phyloP scores from a whole-genome alignment of 2,329 filamentous ascomycete genomes.

The Talaromyces sp. region DNA sequence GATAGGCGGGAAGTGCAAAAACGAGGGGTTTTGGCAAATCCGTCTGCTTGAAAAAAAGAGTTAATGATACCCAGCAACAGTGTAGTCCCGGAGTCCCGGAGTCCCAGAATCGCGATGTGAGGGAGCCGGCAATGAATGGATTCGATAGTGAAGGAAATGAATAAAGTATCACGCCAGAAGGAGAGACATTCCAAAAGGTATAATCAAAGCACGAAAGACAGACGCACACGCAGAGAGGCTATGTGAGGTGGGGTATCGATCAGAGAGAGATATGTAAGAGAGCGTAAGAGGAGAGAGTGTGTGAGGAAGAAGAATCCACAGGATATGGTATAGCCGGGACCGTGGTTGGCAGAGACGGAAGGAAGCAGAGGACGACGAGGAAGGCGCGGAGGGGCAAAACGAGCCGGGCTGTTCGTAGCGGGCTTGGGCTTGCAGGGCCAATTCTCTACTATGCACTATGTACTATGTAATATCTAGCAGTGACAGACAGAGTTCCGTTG shows the following conservation, averaged over 20 bases:
- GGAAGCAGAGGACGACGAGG: not conserved
- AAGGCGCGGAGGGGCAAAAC: slow-evolving; percentile 4
- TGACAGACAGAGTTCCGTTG: not conserved
- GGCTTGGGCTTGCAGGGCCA: not conserved
- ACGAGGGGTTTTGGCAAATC: not conserved
- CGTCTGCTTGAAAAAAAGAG: not conserved
- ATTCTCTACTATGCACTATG: too few relatives aligned
- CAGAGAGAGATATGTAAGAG: not conserved
- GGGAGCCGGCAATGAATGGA: not conserved
- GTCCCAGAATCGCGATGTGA: not conserved
- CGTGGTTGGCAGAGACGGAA: not conserved
- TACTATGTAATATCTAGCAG: too few relatives aligned
- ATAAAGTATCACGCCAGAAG: not conserved
- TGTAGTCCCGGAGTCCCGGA: too few relatives aligned
- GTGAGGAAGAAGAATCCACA: not conserved
- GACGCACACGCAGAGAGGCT: too few relatives aligned
- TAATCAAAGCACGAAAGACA: not conserved
- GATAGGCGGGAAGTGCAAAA: not conserved
- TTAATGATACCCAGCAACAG: not conserved
- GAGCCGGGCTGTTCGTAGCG: not conserved
- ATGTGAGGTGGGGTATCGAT: not conserved
- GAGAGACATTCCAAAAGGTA: not conserved
- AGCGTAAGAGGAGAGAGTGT: not conserved
- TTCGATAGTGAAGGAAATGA: not conserved
- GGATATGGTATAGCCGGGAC: not conserved